Percentiles rank a stretch among this genome's conserved stretches.
phyloP scores from a whole-genome alignment of 768 basidiomycete genomes.

The Suillus spraguei region DNA sequence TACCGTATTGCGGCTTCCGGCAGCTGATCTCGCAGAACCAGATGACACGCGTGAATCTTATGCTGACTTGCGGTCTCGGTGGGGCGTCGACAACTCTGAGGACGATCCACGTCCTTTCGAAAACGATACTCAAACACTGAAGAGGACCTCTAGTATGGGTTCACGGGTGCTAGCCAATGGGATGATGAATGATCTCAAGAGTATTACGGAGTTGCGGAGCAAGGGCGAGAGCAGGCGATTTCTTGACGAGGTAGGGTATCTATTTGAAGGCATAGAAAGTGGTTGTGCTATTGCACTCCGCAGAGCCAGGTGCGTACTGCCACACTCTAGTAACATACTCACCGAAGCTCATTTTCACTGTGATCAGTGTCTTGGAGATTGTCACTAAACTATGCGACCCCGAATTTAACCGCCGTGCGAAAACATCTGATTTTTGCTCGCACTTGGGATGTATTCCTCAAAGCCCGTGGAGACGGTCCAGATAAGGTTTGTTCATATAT shows the following conservation, averaged over 20 bases:
- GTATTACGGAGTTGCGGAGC: constrained; percentile 77
- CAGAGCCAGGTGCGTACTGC: constrained; percentile 59
- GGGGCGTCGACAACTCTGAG: constrained; percentile 82
- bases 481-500: constrained; percentile 52
- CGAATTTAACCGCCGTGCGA: constrained; percentile 80
- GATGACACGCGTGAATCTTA: constrained; percentile 66
- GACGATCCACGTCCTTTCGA: constrained; percentile 56
- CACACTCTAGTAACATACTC: neutral
- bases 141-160: constrained; percentile 26
- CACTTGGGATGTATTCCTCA: constrained; percentile 68
- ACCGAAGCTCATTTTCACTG: neutral
- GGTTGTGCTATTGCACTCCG: constrained; percentile 55
- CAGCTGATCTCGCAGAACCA: constrained; percentile 49
- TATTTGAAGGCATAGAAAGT: constrained; percentile 76
- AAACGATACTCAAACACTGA: constrained; percentile 15
- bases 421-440: constrained; percentile 69
- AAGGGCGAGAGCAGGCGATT: constrained; percentile 83
- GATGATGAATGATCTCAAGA: constrained; percentile 76
- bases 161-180: constrained; percentile 50
- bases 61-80: constrained; percentile 68
- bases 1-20: constrained; percentile 70
- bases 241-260: constrained; percentile 81
- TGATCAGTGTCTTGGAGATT: constrained; percentile 71
- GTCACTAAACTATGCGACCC: constrained; percentile 70
- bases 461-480: constrained; percentile 58